Evolutionary conservation across 306 rosid species (phyloP), one percentile per base, ranked within the genome.

Genomic region (Acmispon strigosus): DNA sequence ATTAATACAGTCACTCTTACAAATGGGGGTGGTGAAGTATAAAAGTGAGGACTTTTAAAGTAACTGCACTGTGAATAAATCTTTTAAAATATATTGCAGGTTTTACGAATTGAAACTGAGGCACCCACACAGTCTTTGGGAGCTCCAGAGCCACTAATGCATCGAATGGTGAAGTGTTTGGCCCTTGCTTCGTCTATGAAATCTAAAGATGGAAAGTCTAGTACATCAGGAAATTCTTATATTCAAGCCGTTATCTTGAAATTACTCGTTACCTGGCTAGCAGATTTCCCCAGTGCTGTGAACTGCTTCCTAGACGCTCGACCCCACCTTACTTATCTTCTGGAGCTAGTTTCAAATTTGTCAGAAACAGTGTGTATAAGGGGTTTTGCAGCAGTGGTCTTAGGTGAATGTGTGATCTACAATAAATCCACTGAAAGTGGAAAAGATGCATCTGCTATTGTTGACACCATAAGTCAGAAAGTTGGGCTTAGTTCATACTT

Each of bases 321-420:
- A 29, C 96, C 95, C 55, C 99, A 94, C 76, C 88, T 89, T 64
- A 91, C 97, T 22, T 87, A 84, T 83, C 86, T 94, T 78, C 86
- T 94, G 48, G 99, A 94, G 87, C 74, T 91, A 83, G 84, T 89
- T 61, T 84, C 88, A 29, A 86, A 87, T 86, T 82, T 81, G 34
- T 84, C 96, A 15, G 88, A 82, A 44, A 86, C 97, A 37, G 97
- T 82, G 74, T 86, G 82, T 61, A 56, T 78, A 68, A 83, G 86
- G 85, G 99, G 99, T 62, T 85, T 94, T 44, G 88, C 95, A 0
- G 97, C 95, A 36, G 84, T 87, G 77, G 72, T 94, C 74, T 82
- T 94, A 80, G 99, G 99, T 68, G 99, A 90, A 76, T 94, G 99
- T 77, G 91, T 91, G 36, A 86, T 91, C 82, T 94, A 82, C 81